These are phyloP conservation scores for Acacia pycnantha DNA, from an alignment of 331 rosid species.

Conservation along the genomic window DNA sequence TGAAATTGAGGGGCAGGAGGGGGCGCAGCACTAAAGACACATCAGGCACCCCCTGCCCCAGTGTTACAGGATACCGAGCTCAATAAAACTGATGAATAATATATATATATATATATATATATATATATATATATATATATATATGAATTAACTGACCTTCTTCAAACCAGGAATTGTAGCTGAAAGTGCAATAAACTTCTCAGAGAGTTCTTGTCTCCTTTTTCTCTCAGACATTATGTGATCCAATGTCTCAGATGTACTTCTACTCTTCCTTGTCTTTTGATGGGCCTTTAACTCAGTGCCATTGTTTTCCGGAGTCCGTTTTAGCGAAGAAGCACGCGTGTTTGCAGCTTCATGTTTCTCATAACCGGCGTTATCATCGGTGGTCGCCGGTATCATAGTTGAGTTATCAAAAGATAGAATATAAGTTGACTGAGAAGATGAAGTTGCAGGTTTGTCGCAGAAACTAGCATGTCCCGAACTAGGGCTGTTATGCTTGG, in stretches of 20 bases:
- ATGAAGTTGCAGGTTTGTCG: not conserved
- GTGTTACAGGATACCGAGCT: not conserved
- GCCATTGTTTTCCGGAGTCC: too few species aligned
- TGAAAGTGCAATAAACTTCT: constrained; percentile 54
- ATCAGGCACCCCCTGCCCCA: too few species aligned
- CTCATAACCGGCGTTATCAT: not conserved
- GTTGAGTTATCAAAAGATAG: not conserved
- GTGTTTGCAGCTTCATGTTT: too few species aligned
- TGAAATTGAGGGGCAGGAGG: too few species aligned
- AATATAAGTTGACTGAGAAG: not conserved
- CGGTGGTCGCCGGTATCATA: not conserved
- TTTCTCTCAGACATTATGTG: constrained; percentile 64
- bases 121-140: too few species aligned
- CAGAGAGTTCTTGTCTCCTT: constrained; percentile 61
- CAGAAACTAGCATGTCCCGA: not conserved
- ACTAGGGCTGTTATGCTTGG: not conserved
- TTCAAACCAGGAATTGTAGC: constrained; percentile 64
- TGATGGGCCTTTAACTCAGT: too few species aligned
- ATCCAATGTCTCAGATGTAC: constrained; percentile 30
- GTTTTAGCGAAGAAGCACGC: too few species aligned
- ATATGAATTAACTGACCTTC: constrained; percentile 37
- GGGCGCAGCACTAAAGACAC: too few species aligned
- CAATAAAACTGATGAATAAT: not conserved
- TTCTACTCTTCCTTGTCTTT: constrained; percentile 2
- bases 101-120: too few species aligned